Base-by-base conservation (phyloP, 2,329 filamentous ascomycete species). In the Scedosporium minutisporum region DNA sequence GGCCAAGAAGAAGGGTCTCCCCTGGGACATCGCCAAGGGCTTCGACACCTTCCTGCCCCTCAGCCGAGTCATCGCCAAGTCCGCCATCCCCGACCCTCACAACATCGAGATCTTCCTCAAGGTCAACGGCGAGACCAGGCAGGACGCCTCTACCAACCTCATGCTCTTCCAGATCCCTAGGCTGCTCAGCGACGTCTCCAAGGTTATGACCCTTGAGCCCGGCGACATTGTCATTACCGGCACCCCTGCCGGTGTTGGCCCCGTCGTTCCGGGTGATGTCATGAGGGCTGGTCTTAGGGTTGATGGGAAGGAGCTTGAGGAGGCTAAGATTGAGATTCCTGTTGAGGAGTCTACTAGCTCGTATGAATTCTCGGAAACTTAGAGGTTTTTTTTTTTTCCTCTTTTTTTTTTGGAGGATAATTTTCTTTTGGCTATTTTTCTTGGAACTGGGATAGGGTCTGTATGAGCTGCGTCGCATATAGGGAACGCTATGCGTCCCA, bases 11-110 rank as follows among this genome's bases (percentile, higher is more conserved):
- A 96, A 95, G 81, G 92, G 95, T 42, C 86, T 97, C 16, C 95
- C 95, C 6, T 99, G 95, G 95, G 87, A 87, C 70, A 97, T 97
- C 67, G 89, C 91, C 68, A 99, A 99, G 80, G 95, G 95, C 57
- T 99, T 97, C 73, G 95, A 99, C 75, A 97, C 95, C 3, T 99
- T 99, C 80, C 82, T 96, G 60, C 95, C 95, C 64, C 83, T 99
- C 71, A 91, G 88, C 74, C 80, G 88, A 66, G 80, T 90, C 62
- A 96, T 99, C 69, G 80, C 86, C 68, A 96, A 96, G 78, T 80
- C 84, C 42, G 81, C 83, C 67, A 91, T 99, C 68, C 84, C 88
- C 12, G 86, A 97, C 76, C 95, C 95, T 38, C 93, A 97, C 74
- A 86, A 93, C 70, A 87, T 91, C 18, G 89, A 96, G 77, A 78